Base-by-base conservation (phyloP, 257 asterid genomes). In the Linaria vulgaris region DNA sequence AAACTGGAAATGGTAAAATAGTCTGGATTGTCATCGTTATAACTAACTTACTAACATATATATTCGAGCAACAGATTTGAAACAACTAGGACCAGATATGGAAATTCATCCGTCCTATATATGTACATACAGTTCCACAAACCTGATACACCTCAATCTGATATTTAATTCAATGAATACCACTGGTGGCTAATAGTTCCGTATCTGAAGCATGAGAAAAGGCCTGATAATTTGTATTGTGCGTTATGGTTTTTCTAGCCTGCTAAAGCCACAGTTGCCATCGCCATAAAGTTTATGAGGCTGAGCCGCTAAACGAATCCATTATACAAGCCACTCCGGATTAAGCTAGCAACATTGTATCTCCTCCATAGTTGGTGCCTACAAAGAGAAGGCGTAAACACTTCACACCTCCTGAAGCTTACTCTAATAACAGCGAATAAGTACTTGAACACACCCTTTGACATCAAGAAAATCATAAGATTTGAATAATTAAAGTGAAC, bases 351-450 rank as follows among this genome's bases (percentile, higher is more conserved):
- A 64, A 46, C 51, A 25, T 44, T 19, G 64, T 59, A 56, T 45
- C 62, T 6, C 54, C 50, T 47, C 67, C 25, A 6, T 53, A 4
- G 41, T n/a, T 50, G n/a, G 51, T 14, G 61, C 70, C 81, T 68
- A 50, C 39, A 24, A 57, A 59, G 47, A 23, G 5, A 34, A 23
- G 51, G 64, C 49, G 10, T 50, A 12, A 7, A 9, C 67, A 45
- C 27, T 23, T 48, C 51, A 52, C 27, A 63, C 39, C 23, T 47
- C 27, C 61, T 9, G 44, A 34, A n/a, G 12, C 20, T 46, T 16
- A 12, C 7, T 38, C 39, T 57, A 13, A 21, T 14, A 7, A 31
- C 44, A 25, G 1, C 34, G 25, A 1, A 4, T 34, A 11, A 34
- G 9, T 4, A 34, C 6, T 34, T 34, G 9, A 4, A 1, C 5